These are phyloP conservation scores for Betula pendula DNA, from an alignment of 306 rosid genomes.

Conservation along the genomic window DNA sequence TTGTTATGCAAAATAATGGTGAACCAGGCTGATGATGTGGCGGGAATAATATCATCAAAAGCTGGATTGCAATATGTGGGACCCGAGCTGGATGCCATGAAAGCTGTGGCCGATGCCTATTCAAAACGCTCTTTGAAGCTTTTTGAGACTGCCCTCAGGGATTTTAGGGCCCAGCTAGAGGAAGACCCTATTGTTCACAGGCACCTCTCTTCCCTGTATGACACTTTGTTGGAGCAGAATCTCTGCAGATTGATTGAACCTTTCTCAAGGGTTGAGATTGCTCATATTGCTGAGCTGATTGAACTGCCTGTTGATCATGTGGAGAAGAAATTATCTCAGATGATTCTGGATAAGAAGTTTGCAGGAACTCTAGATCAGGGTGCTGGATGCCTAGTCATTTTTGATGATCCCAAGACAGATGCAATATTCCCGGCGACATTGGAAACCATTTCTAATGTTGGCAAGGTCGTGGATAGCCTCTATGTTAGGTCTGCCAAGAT, in stretches of 20 bases:
- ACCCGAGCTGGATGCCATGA: conserved; percentile 95
- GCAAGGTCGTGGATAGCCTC: conserved; percentile 93
- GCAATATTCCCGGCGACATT: conserved; percentile 63
- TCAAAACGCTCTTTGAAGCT: conserved; percentile 85
- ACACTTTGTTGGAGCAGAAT: conserved; percentile 88
- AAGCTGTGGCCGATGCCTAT: conserved; percentile 93
- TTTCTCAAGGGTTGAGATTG: conserved; percentile 92
- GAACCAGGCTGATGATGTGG: conserved; percentile 88
- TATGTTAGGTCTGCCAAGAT: conserved; percentile 94
- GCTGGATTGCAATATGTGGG: conserved; percentile 87
- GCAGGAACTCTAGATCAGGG: conserved; percentile 96
- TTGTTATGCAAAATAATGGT: conserved; percentile 89
- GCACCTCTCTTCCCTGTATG: conserved; percentile 83
- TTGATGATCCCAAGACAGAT: conserved; percentile 57
- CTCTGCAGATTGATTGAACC: conserved; percentile 97
- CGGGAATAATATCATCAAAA: conserved; percentile 83
- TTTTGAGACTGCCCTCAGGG: conserved; percentile 74
- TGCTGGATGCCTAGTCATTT: conserved; percentile 65
- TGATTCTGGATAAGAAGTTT: conserved; percentile 61
- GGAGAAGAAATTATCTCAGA: conserved; percentile 58
- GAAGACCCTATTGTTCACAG: conserved; percentile 97
- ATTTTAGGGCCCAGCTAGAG: conserved; percentile 81
- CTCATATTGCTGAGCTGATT: conserved; percentile 80
- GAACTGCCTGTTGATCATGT: conserved; percentile 73
- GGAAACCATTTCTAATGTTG: conserved; percentile 81